Evolutionary conservation across 352 stramenopile genomes (phyloP), one percentile per base, ranked within the genome.

Genomic region (Phytophthora rubi): DNA sequence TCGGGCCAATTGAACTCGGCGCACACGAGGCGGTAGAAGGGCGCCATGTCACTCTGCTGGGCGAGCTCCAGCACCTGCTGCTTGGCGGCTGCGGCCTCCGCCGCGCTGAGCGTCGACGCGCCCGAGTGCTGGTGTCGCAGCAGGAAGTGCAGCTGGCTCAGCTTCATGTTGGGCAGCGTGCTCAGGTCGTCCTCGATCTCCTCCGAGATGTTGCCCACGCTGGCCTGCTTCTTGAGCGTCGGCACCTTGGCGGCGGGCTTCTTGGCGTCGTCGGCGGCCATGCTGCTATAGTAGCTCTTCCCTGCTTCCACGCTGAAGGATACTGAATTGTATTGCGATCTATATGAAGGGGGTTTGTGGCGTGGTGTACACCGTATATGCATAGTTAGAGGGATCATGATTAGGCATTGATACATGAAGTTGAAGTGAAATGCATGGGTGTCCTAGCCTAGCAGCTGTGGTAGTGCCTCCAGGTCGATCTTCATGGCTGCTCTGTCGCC

Each of bases 181-280:
- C 78, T 82, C 30, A 95, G 82, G 35, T 86, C 86, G 62, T 95
- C 86, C 65, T 94, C 87, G 55, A 96, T 92, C 76, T 96, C 87
- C 61, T 94, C 87, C 55, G 89, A 94, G 70, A 96, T 92, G 70
- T 94, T 93, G 26, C 87, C 87, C 49, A 85, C 65, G 71, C 82
- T 93, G 52, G 83, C 77, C 77, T 94, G 86, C 62, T 93, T 93
- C 73, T 90, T 82, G 16, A 85, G 73, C 74, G 48, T 33, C 35
- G 65, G 53, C 32, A 32, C 52, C 60, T 77, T 74, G 8, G 65
- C 33, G 42, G 51, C 51, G 53, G 54, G 33, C 15, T 37, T 42
- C 55, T 73, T 77, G 56, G 44, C n/a, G 54, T 71, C 57, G 47
- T 44, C 28, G 23, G 28, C 62, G n/a, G 63, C 47, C 63, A 75